Base-by-base conservation (phyloP, 2,329 filamentous ascomycete species). In the Ophiostoma ulmi region DNA sequence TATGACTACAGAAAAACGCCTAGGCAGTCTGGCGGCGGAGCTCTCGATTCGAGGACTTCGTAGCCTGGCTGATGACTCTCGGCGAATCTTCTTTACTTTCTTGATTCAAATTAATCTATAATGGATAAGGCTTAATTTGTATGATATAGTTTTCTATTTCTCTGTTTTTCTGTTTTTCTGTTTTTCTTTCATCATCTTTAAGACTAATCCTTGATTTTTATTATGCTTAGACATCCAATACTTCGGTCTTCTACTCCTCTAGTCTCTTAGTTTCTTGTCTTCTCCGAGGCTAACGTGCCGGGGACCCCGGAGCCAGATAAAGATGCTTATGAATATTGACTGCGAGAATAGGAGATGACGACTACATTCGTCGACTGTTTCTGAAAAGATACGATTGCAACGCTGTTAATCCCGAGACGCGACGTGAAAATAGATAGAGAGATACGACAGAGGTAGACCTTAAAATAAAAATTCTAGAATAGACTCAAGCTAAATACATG, bases 371-470 rank as follows among this genome's bases (percentile, higher is more conserved):
- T 36, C 31, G 31, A 64, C 61, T 64, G 61, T 64, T 64, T 64
- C 61, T n/a, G 38, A 64, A 64, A 64, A 64, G 61, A 64, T 64
- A 64, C 31, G 31, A 20, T 31, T 64, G 61, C 61, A 38, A 64
- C 61, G 61, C 31, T n/a, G 20, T 64, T 64, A 38, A 36, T 35
- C 31, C 61, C 61, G 61, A 64, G 26, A 64, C 61, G 61, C 61
- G 61, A 64, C 26, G n/a, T 13, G 8, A 58, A 22, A 58, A 26
- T 22, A 6, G 22, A 58, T 58, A 58, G 52, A 26, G 10, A 58
- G n/a, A 26, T 22, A 11, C 52, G 14, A 31, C 26, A 58, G 10
- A 26, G 52, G 22, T 26, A 22, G 52, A 31, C 52, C 26, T 58
- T 26, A 13, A 26, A 58, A 58, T 58, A 58, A 55, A 31, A 8